Percentiles rank a stretch among this genome's conserved stretches.
phyloP scores from a whole-genome alignment of 176 grass and related monocot species.

The Lolium perenne region DNA sequence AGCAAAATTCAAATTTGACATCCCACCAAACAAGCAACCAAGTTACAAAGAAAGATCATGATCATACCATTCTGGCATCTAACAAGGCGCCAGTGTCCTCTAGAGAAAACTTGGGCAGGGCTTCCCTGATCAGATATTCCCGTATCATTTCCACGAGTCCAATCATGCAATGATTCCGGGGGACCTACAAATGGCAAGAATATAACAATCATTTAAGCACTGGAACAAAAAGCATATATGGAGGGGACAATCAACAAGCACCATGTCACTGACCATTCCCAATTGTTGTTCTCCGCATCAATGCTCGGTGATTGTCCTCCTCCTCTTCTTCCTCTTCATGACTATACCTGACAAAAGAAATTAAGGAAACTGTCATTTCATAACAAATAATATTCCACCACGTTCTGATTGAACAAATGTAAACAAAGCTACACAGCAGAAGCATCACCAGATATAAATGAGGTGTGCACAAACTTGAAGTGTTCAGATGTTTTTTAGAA shows the following conservation, averaged over 20 bases:
- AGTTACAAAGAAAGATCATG: conserved; percentile 51
- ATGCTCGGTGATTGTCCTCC: conserved; percentile 62
- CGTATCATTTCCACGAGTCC: conserved; percentile 81
- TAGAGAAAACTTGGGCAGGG: conserved; percentile 87
- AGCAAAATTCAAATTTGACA: conserved; percentile 39
- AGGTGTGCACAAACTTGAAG: conserved; percentile 21
- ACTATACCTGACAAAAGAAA: conserved; percentile 69
- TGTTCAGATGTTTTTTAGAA: conserved; percentile 22
- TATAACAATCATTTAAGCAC: conserved; percentile 36
- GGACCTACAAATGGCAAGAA: conserved; percentile 61
- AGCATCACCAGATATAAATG: conserved; percentile 16
- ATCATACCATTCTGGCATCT: conserved; percentile 97
- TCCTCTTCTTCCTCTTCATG: conserved; percentile 83
- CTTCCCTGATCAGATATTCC: conserved; percentile 66
- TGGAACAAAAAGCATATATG: conserved; percentile 25
- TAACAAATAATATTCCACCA: conserved; percentile 22
- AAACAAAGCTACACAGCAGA: conserved; percentile 16
- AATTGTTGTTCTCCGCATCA: conserved; percentile 89
- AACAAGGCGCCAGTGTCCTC: conserved; percentile 94
- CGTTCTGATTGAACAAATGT: conserved; percentile 24
- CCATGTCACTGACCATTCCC: conserved; percentile 76
- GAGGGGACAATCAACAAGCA: conserved; percentile 30
- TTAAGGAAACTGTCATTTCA: conserved; percentile 34
- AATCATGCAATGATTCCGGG: conserved; percentile 88
- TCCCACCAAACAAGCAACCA: conserved; percentile 14